A percentile compares a stretch with the other conserved stretches of the same genome.
Evolutionary conservation across 1,284 basidiomycete genomes (phyloP).

Genomic region (Austroboletus novae-zelandiae): DNA sequence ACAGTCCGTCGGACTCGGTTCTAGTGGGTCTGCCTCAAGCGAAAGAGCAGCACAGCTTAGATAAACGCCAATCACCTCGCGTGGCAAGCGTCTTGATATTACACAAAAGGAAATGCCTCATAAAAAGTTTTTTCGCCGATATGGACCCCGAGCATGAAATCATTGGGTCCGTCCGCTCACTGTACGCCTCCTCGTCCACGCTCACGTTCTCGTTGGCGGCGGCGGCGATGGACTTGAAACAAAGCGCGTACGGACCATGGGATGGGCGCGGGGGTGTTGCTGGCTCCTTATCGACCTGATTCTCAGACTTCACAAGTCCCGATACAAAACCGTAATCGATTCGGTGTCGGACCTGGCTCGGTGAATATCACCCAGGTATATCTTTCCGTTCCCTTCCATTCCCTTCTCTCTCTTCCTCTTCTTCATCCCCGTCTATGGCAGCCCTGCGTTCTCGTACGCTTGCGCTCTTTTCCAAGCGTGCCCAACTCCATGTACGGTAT

Average conservation of each 20-base stretch:
- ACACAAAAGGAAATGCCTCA: slow-evolving; percentile 17
- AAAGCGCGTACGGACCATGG: neutral
- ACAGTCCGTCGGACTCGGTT: no score
- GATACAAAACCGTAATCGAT: slow-evolving; percentile 32
- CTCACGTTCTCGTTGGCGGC: neutral
- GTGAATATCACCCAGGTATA: slow-evolving; percentile 28
- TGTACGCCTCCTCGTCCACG: slow-evolving; percentile 1
- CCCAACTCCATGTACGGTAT: slow-evolving; percentile 32
- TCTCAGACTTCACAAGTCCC: slow-evolving; percentile 11
- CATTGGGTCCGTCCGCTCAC: neutral
- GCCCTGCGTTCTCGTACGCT: slow-evolving; percentile 43
- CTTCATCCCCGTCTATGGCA: slow-evolving; percentile 37
- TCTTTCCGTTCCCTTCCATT: slow-evolving; percentile 18
- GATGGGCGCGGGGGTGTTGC: slow-evolving; percentile 1
- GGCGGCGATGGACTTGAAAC: neutral
- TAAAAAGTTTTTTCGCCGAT: slow-evolving; percentile 25
- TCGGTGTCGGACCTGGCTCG: slow-evolving; percentile 35
- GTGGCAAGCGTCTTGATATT: slow-evolving; percentile 9
- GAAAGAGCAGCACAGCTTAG: slow-evolving; percentile 14
- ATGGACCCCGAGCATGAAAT: slow-evolving; percentile 26
- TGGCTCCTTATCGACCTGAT: slow-evolving; percentile 4
- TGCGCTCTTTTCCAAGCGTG: slow-evolving; percentile 15
- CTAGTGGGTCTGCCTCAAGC: no score
- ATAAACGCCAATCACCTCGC: slow-evolving; percentile 21
- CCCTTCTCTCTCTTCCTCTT: slow-evolving; percentile 13